Evolutionary conservation across 345 rosid species (phyloP).

Genomic region (Alliaria petiolata): DNA sequence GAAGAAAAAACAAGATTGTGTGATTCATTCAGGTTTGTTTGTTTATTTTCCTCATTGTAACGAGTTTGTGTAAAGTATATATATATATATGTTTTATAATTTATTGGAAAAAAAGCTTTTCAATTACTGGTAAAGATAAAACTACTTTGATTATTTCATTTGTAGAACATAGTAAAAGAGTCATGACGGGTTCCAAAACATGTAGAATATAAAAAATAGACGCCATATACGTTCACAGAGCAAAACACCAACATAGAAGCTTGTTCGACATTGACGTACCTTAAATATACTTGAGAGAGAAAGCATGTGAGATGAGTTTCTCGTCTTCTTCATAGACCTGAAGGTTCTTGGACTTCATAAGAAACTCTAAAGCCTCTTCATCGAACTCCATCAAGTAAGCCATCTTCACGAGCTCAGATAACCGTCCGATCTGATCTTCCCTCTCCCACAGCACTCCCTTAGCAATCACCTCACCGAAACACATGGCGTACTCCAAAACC

Average conservation of each 20-base stretch:
- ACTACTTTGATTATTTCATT: background rate
- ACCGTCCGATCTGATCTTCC: conserved; percentile 41
- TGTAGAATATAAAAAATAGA: too few relatives aligned
- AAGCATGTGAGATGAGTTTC: conserved; percentile 40
- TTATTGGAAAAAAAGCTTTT: background rate
- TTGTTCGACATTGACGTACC: too few relatives aligned
- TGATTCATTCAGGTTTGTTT: conserved; percentile 10
- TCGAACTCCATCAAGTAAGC: conserved; percentile 49
- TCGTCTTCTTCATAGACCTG: conserved; percentile 49
- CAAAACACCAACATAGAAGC: too few relatives aligned
- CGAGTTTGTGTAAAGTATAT: conserved; percentile 25
- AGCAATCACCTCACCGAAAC: conserved; percentile 49
- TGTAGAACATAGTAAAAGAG: too few relatives aligned
- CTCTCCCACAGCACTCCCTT: conserved; percentile 52
- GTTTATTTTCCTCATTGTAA: conserved; percentile 15
- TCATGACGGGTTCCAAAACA: too few relatives aligned
- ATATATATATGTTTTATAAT: too few relatives aligned
- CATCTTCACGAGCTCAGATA: conserved; percentile 54
- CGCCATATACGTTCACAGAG: too few relatives aligned
- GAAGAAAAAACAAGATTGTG: conserved; percentile 12
- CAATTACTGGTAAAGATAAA: background rate
- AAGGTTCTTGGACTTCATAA: conserved; percentile 55
- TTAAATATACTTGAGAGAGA: conserved; percentile 30
- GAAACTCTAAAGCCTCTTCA: conserved; percentile 44
- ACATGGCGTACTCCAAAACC: conserved; percentile 45